Conservation (phyloP, 441 rosid genomes). For the Populus hybrid region DNA sequence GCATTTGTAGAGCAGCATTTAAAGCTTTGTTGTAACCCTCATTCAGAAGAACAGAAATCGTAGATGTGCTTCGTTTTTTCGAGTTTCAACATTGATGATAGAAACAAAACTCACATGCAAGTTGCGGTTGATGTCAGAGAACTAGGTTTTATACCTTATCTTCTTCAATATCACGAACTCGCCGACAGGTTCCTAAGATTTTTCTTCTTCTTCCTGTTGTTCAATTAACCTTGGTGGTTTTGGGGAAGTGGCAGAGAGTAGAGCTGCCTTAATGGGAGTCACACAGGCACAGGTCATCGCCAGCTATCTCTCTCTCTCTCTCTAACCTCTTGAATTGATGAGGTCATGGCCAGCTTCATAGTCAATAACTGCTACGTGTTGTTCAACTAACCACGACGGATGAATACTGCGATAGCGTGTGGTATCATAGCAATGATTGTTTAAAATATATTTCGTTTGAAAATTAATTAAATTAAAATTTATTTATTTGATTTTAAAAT, state of each 20-base stretch:
- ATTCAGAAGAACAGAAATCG: no score
- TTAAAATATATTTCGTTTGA: no score
- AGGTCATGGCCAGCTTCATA: background rate
- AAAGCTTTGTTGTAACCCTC: no score
- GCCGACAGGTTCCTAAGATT: background rate
- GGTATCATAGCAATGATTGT: no score
- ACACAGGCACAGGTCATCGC: background rate
- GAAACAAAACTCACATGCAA: background rate
- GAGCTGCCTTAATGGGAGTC: background rate
- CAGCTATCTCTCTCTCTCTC: background rate
- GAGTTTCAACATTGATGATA: background rate
- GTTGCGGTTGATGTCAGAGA: background rate
- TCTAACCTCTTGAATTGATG: no score
- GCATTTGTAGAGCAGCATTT: background rate
- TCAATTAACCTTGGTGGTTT: background rate
- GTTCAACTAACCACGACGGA: no score
- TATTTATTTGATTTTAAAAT: no score
- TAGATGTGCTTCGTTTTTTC: no score
- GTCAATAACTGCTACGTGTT: conserved; percentile 33
- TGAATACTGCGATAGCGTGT: no score
- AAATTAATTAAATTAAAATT: no score
- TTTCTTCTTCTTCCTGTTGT: background rate
- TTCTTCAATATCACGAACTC: background rate
- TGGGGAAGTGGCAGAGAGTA: background rate
- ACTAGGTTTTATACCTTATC: background rate